These are phyloP conservation scores for Chlorella sp. DNA, from an alignment of 139 green algal genomes.

Conservation along the genomic window DNA sequence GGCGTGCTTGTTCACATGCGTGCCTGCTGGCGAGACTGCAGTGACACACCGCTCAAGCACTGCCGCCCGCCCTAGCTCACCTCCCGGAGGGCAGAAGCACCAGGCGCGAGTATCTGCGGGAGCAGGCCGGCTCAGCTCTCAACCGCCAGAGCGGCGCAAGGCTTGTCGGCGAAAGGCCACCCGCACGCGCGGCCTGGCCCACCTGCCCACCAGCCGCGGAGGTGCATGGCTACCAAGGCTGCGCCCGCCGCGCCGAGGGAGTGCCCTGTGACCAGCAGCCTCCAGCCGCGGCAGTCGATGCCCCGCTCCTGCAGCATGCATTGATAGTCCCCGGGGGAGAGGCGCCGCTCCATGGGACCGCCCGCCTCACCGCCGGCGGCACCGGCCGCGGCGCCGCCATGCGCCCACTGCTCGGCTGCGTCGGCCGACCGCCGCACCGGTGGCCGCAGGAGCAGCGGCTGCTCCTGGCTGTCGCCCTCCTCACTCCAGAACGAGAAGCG, in stretches of 20 bases:
- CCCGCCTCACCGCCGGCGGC: too few relatives aligned
- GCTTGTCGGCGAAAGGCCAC: too few relatives aligned
- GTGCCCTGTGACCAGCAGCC: conserved; percentile 18
- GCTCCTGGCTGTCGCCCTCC: not conserved
- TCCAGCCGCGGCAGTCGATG: conserved; percentile 23
- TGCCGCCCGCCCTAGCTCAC: too few relatives aligned
- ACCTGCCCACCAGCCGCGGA: conserved; percentile 19
- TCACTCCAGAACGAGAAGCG: too few relatives aligned
- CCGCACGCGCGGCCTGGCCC: too few relatives aligned
- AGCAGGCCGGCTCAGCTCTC: too few relatives aligned
- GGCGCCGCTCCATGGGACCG: not conserved
- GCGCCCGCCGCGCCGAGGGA: conserved; percentile 16
- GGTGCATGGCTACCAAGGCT: conserved; percentile 18
- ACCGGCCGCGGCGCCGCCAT: not conserved
- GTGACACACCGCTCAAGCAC: too few relatives aligned
- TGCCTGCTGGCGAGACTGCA: too few relatives aligned
- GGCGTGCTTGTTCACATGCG: too few relatives aligned
- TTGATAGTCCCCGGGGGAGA: not conserved
- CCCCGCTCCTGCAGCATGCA: not conserved
- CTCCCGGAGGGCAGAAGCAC: too few relatives aligned
- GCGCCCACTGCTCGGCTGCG: not conserved
- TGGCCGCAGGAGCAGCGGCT: not conserved
- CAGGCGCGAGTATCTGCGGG: too few relatives aligned
- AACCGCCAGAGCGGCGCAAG: too few relatives aligned
- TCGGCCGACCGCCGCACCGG: not conserved